Evolutionary conservation across 2,329 filamentous ascomycete genomes (phyloP).

Genomic region (Fonsecaea pedrosoi): DNA sequence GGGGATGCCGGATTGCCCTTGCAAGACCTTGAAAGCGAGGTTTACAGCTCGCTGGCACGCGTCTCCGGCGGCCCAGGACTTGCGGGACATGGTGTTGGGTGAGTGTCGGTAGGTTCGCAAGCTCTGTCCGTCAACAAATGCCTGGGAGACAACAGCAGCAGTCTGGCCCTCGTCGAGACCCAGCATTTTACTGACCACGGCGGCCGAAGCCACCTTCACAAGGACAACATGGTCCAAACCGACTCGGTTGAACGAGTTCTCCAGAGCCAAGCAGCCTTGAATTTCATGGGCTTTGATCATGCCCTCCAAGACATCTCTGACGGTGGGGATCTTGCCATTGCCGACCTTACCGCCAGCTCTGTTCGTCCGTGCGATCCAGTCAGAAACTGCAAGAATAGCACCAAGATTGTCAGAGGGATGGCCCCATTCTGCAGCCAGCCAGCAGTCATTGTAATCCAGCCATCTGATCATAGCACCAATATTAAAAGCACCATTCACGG

Average conservation of each 20-base stretch:
- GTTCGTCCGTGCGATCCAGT: constrained; percentile 97
- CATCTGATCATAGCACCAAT: constrained; percentile 98
- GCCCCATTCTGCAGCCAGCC: constrained; percentile 98
- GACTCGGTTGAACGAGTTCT: constrained; percentile 99
- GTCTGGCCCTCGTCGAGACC: constrained; percentile 89
- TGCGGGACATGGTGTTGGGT: constrained; percentile 99
- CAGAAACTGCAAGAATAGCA: constrained; percentile 92
- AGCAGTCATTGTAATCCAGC: constrained; percentile 99
- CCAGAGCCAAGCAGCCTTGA: constrained; percentile 92
- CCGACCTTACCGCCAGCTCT: constrained; percentile 77
- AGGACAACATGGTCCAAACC: constrained; percentile 96
- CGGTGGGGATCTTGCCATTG: constrained; percentile 78
- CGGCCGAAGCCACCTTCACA: constrained; percentile 95
- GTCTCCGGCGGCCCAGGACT: constrained; percentile 98
- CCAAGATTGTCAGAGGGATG: constrained; percentile 98
- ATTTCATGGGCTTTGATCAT: constrained; percentile 99
- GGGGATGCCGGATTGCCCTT: constrained; percentile 87
- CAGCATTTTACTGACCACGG: constrained; percentile 94
- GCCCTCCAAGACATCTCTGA: constrained; percentile 89
- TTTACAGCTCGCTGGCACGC: constrained; percentile 96
- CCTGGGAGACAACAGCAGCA: constrained; percentile 92
- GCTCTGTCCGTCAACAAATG: constrained; percentile 95
- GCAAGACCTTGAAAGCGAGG: constrained; percentile 86
- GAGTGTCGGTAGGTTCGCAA: constrained; percentile 96
- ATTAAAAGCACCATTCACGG: constrained; percentile 96